These are phyloP conservation scores for Trichosporon sp. DNA, from an alignment of 1,284 basidiomycete genomes.

Conservation along the genomic window DNA sequence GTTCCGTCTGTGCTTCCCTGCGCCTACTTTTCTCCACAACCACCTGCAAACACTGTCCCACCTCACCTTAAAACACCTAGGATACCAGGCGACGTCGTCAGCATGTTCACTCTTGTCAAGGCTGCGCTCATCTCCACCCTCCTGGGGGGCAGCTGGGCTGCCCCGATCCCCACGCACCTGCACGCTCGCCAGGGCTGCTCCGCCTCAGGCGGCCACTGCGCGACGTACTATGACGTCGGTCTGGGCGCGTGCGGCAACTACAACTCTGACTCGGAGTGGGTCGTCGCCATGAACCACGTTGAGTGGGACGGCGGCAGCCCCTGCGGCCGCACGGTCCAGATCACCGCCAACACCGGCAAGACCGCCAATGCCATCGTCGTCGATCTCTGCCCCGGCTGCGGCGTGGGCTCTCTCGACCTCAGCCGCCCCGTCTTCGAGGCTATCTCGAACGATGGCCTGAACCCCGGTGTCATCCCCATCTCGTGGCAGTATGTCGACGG, in stretches of 20 bases:
- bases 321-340: conserved; percentile 68
- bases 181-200: conserved; percentile 15
- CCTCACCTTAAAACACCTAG: background rate
- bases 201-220: conserved; percentile 25
- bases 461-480: background rate
- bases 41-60: background rate
- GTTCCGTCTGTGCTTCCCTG: background rate
- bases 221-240: conserved; percentile 35
- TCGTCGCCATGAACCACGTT: conserved; percentile 53
- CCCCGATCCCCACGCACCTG: background rate
- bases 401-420: conserved; percentile 72
- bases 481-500: background rate
- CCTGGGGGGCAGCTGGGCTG: background rate
- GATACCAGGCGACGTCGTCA: conserved; percentile 6
- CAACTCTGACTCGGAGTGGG: conserved; percentile 39
- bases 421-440: conserved; percentile 69
- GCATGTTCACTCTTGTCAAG: background rate
- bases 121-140: conserved; percentile 13
- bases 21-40: background rate
- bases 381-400: conserved; percentile 62
- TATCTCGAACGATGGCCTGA: background rate
- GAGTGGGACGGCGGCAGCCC: conserved; percentile 55
- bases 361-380: conserved; percentile 66
- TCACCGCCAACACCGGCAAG: conserved; percentile 64
- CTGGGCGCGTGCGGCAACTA: conserved; percentile 37